Base-by-base conservation (phyloP, 345 rosid species). In the Sisymbrium irio region DNA sequence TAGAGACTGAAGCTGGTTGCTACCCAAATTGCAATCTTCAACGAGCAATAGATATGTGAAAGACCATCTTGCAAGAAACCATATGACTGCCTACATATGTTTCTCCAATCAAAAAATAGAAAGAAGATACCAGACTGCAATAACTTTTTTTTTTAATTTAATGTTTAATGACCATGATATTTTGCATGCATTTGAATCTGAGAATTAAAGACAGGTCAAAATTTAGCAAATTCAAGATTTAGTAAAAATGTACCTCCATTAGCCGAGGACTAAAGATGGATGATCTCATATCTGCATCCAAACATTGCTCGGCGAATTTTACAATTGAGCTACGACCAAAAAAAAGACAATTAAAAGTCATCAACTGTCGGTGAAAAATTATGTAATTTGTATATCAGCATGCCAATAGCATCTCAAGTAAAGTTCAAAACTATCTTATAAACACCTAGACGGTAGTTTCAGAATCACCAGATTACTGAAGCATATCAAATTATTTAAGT, bases 51-150 rank as follows among this genome's bases (percentile, higher is more conserved):
- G 82, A 72, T 89, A 94, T 74, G 98, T 94, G 53, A 75, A 85
- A 58, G 93, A 88, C 98, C 97, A 91, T 85, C 97, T 89, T 58
- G 95, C 90, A 78, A 94, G 97, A 83, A 94, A 91, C 98, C 97
- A 94, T 82, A 89, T 74, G 72, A 94, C 81, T 78, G 97, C 97
- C 98, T 94, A 81, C 68, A 84, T 46, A 64, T 22, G 40, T 70
- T 69, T 56, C 61, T 64, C 46, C 27, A 76, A 61, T 69, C 51
- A 76, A 35, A 69, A 35, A 20, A 22, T 22, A 69, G 70, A 45
- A 59, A 1, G 42, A 41, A 61, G 27, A 51, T 59, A 67, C 54
- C 51, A 67, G 40, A 59, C 30, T 50, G 63, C 47, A 60, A 60
- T 22, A 53, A 58, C 19, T 53, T 51, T 62, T 27, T 62, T n/a